A percentile compares a stretch with the other conserved stretches of the same genome.
Conservation (phyloP, 2,329 filamentous ascomycete genomes). For the Pseudomassariella vexata region DNA sequence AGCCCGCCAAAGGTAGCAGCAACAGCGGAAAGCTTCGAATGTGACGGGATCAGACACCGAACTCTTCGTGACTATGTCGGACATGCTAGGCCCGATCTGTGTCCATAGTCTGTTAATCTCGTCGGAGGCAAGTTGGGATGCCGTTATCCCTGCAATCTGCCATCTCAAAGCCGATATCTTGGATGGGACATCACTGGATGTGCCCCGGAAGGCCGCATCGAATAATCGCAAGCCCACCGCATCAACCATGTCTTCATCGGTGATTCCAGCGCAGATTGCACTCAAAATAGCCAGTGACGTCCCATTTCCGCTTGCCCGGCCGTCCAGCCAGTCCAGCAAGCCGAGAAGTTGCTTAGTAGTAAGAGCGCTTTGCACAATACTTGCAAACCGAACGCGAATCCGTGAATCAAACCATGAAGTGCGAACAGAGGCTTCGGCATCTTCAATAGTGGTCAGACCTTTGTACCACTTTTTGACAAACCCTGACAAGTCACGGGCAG, state of each 20-base stretch:
- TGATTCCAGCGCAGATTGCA: conserved; percentile 29
- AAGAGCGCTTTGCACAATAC: conserved; percentile 28
- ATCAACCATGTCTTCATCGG: conserved; percentile 24
- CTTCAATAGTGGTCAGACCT: conserved; percentile 14
- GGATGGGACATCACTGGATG: conserved; percentile 13
- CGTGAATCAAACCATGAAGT: conserved; percentile 20
- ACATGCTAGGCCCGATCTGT: conserved; percentile 16
- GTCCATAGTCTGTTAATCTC: conserved; percentile 18
- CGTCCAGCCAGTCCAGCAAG: conserved; percentile 27
- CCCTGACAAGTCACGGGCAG: conserved; percentile 30
- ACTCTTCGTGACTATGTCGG: conserved; percentile 17
- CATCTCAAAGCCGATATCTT: conserved; percentile 20
- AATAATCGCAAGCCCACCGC: conserved; percentile 24
- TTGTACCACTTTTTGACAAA: conserved; percentile 33
- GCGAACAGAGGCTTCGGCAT: conserved; percentile 10
- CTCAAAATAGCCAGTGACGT: conserved; percentile 29
- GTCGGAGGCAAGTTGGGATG: conserved; percentile 19
- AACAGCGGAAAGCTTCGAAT: conserved; percentile 23
- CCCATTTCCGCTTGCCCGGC: conserved; percentile 15
- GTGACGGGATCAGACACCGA: conserved; percentile 15
- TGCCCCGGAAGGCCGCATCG: conserved; percentile 22
- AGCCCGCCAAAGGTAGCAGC: conserved; percentile 19
- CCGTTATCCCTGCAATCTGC: conserved; percentile 19
- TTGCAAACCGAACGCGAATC: conserved; percentile 18
- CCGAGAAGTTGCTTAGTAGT: conserved; percentile 29